Base-by-base conservation (phyloP, 306 rosid genomes). In the Vigna mungo region DNA sequence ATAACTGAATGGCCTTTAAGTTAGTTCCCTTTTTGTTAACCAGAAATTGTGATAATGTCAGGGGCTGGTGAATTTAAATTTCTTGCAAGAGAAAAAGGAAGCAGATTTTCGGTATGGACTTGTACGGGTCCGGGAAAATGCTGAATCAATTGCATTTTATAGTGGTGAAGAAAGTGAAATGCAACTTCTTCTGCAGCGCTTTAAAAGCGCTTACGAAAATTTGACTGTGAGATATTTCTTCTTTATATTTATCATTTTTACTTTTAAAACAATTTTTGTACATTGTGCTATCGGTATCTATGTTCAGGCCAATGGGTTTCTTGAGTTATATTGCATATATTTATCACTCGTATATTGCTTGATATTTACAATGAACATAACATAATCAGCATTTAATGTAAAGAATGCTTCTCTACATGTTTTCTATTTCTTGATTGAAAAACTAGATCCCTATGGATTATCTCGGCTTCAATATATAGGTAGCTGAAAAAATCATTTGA, bases 71-170 rank as follows among this genome's bases (percentile, higher is more conserved):
- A 73, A 60, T 36, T 76, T 92, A 37, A 92, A 95, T 79, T 95
- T 95, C 86, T 82, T 95, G 88, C 99, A 95, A 95, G 99, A 95
- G 85, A 95, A 95, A 79, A 95, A 95, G 75, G 99, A 95, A 78
- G 99, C 99, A 72, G 99, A 95, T 88, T 95, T 95, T 72, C 97
- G 99, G 77, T 95, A 95, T 77, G 97, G 97, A 48, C 99, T 95
- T 48, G 99, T 95, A 48, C 88, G 99, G 2, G 80, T 95, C 60
- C 92, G 99, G 74, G 99, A 95, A 86, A 95, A 95, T 88, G 92
- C 99, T 59, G 99, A 95, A 84, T 92, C 99, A 47, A 89, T 95
- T 82, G 97, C 99, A 74, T 95, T 95, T 86, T 95, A 95, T 71
- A 82, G 97, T 30, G 99, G 97, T 52, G 99, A 95, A 91, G 86